phyloP scores from a whole-genome alignment of 306 rosid species.

The Alnus glutinosa region DNA sequence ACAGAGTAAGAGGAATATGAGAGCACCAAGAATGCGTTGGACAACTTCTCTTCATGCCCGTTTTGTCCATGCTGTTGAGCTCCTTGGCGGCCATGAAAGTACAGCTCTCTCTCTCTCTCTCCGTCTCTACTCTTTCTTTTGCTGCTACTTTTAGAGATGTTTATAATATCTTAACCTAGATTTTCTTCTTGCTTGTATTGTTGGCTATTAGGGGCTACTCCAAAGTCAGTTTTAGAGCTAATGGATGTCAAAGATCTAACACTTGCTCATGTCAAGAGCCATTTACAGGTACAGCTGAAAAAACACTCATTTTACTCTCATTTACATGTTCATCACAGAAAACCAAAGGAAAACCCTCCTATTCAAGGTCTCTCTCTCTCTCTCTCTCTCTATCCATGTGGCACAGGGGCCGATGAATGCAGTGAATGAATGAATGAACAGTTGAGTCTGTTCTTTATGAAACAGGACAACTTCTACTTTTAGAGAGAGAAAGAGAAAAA shows the following conservation, averaged over 20 bases:
- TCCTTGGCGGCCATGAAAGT: conserved; percentile 99
- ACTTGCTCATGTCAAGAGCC: conserved; percentile 96
- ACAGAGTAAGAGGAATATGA: conserved; percentile 60
- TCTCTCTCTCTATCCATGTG: conserved; percentile 33
- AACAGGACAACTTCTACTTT: conserved; percentile 82
- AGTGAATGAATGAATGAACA: conserved; percentile 45
- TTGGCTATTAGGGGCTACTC: conserved; percentile 76
- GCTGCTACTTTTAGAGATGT: not conserved
- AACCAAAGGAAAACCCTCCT: no score
- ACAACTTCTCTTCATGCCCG: conserved; percentile 87
- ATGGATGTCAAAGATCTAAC: conserved; percentile 98
- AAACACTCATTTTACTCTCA: not conserved
- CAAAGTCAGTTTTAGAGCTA: conserved; percentile 85
- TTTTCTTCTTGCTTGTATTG: not conserved
- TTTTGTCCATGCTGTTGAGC: conserved; percentile 86
- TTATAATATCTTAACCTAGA: not conserved
- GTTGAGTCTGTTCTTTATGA: conserved; percentile 41
- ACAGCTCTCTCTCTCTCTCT: not conserved
- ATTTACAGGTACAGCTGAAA: conserved; percentile 70
- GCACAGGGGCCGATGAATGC: conserved; percentile 65
- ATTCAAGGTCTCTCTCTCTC: conserved; percentile 3
- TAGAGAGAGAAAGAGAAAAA: conserved; percentile 39
- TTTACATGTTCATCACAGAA: no score
- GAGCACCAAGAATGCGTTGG: conserved; percentile 99
- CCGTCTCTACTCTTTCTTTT: not conserved